phyloP scores from a whole-genome alignment of 768 basidiomycete species.

The Lentinus brumalis region DNA sequence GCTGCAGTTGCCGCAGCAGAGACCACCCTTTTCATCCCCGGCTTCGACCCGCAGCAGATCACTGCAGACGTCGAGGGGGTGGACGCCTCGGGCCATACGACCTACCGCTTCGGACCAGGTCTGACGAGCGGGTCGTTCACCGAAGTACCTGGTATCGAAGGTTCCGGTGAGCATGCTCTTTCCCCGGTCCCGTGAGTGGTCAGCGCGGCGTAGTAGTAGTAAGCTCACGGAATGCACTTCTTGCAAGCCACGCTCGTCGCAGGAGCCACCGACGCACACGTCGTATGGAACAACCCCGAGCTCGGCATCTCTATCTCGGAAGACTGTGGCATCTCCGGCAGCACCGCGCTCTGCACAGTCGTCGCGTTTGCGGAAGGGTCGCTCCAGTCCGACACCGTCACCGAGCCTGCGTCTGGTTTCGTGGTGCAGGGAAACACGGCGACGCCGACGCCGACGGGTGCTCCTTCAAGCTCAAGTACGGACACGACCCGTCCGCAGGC shows the following conservation, averaged over 20 bases:
- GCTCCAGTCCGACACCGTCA: constrained; percentile 9
- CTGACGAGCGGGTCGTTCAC: constrained; percentile 35
- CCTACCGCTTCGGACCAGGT: constrained; percentile 42
- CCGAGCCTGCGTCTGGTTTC: constrained; percentile 30
- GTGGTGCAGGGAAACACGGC: constrained; percentile 28
- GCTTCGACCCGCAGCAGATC: constrained; percentile 46
- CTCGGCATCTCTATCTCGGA: constrained; percentile 21
- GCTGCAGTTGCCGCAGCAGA: constrained; percentile 31
- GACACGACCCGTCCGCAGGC: background rate
- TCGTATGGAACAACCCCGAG: constrained; percentile 36
- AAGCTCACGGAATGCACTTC: background rate
- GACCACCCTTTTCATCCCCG: constrained; percentile 48
- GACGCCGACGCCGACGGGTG: background rate
- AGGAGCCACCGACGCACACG: constrained; percentile 40
- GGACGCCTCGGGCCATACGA: constrained; percentile 43
- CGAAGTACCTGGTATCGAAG: constrained; percentile 33
- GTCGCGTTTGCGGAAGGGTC: constrained; percentile 11
- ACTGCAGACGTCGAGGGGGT: constrained; percentile 46
- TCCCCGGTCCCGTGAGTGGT: background rate
- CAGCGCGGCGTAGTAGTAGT: too few relatives aligned
- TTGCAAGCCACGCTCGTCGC: constrained; percentile 46
- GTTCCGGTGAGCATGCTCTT: constrained; percentile 36
- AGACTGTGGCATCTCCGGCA: constrained; percentile 29
- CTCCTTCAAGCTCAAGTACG: background rate
- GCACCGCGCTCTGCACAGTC: constrained; percentile 30